Conservation (phyloP, 768 basidiomycete genomes). For the Amanita inopinata region DNA sequence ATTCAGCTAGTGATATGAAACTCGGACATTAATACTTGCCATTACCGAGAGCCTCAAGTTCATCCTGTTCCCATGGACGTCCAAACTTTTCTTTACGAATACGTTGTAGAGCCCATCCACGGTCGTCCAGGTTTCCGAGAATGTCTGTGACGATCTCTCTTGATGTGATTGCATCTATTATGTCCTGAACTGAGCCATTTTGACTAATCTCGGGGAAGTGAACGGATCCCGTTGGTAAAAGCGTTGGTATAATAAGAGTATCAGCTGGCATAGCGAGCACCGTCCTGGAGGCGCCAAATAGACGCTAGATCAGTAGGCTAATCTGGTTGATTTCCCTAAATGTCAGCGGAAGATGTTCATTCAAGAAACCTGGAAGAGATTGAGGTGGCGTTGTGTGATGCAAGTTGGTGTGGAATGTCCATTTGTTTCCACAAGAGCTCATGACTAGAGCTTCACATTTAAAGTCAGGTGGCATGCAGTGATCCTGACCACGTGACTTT, state of each 20-base stretch:
- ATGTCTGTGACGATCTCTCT: slow-evolving; percentile 45
- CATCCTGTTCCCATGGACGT: slow-evolving; percentile 61
- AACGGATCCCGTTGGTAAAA: slow-evolving; percentile 47
- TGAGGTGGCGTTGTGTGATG: neutral
- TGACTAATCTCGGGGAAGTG: slow-evolving; percentile 51
- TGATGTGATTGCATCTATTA: slow-evolving; percentile 39
- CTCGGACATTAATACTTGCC: slow-evolving; percentile 29
- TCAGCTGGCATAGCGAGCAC: slow-evolving; percentile 14
- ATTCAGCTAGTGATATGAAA: neutral
- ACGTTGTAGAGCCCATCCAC: slow-evolving; percentile 61
- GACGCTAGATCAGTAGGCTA: too few species aligned
- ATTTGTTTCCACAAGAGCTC: neutral
- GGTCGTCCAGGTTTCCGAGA: slow-evolving; percentile 45
- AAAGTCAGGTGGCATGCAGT: neutral
- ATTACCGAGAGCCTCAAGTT: slow-evolving; percentile 53
- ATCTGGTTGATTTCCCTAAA: too few species aligned
- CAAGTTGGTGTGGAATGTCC: neutral
- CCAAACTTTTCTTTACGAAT: slow-evolving; percentile 51
- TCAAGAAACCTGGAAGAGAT: neutral
- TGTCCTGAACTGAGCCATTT: slow-evolving; percentile 48
- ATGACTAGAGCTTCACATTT: slow-evolving; percentile 6
- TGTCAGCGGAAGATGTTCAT: too few species aligned
- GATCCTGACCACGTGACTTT: neutral
- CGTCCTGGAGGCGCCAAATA: too few species aligned
- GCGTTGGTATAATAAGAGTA: slow-evolving; percentile 42